Percentiles rank a stretch among this genome's conserved stretches.
Conservation (phyloP, 78 protist genomes). For the Protostelium mycophagum region DNA sequence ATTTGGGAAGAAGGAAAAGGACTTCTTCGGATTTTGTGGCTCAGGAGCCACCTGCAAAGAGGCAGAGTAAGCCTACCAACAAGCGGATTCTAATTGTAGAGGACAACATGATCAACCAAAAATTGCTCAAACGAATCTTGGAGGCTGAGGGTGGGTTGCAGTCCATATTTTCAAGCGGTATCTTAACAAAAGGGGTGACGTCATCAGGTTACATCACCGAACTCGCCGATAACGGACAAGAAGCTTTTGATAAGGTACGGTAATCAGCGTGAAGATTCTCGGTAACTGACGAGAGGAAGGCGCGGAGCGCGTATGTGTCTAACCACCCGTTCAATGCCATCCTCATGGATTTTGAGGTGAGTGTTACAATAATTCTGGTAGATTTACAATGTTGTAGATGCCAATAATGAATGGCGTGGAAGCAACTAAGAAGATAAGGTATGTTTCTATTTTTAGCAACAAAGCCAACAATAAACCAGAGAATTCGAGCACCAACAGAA, state of each 20-base stretch:
- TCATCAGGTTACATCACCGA: neutral
- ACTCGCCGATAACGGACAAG: neutral
- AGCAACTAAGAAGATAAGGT: neutral
- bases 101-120: neutral
- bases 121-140: neutral
- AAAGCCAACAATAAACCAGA: no score
- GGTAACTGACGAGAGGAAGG: neutral
- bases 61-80: neutral
- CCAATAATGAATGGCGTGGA: neutral
- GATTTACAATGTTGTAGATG: neutral
- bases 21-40: neutral
- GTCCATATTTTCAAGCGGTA: no score
- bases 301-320: neutral
- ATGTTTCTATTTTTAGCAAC: no score
- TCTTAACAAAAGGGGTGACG: no score
- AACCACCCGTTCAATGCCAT: neutral
- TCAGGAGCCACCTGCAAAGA: neutral
- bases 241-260: neutral
- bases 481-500: neutral
- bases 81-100: neutral
- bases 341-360: neutral
- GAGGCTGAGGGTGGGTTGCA: no score
- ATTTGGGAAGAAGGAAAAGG: neutral
- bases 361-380: neutral
- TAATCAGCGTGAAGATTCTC: neutral